Percentiles rank a stretch among this genome's conserved stretches.
phyloP scores from a whole-genome alignment of 495 filamentous ascomycete species.

The Extremus antarcticus region DNA sequence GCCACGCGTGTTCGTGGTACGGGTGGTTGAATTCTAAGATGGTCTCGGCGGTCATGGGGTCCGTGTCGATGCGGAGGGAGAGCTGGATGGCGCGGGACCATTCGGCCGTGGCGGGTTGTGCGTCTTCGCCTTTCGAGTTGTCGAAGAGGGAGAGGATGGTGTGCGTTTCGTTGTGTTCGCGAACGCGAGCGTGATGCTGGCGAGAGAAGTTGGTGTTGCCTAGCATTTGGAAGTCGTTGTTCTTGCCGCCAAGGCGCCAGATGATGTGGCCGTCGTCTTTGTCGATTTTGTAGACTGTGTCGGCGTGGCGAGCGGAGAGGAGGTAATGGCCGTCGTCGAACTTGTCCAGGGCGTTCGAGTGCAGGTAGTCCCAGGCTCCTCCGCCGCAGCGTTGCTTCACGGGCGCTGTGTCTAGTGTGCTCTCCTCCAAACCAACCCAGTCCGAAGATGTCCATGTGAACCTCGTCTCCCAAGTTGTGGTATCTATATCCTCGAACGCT shows the following conservation, averaged over 20 bases:
- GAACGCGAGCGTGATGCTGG: neutral
- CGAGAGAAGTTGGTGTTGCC: slow-evolving; percentile 5
- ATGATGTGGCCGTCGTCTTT: slow-evolving; percentile 15
- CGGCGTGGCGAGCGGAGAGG: slow-evolving; percentile 16
- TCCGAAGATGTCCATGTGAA: slow-evolving; percentile 7
- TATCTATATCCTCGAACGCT: slow-evolving; percentile 1
- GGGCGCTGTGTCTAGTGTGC: neutral
- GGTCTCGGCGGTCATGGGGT: slow-evolving; percentile 2
- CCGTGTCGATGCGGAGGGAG: slow-evolving; percentile 2
- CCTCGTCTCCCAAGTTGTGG: neutral
- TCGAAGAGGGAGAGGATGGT: slow-evolving; percentile 7
- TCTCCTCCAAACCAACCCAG: slow-evolving; percentile 6
- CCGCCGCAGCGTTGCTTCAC: neutral
- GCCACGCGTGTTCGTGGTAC: neutral
- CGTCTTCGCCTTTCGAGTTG: slow-evolving; percentile 6
- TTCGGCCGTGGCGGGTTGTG: neutral
- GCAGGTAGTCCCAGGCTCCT: slow-evolving; percentile 9
- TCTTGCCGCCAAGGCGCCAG: slow-evolving; percentile 17
- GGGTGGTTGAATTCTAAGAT: slow-evolving; percentile 3
- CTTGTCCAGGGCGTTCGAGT: slow-evolving; percentile 21
- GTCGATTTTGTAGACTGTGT: slow-evolving; percentile 14
- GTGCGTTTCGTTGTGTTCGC: neutral
- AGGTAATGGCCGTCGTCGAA: slow-evolving; percentile 16
- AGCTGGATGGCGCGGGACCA: slow-evolving; percentile 6
- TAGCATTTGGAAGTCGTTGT: slow-evolving; percentile 3